phyloP scores from a whole-genome alignment of 2,329 filamentous ascomycete species.

The Botrytis medusae region DNA sequence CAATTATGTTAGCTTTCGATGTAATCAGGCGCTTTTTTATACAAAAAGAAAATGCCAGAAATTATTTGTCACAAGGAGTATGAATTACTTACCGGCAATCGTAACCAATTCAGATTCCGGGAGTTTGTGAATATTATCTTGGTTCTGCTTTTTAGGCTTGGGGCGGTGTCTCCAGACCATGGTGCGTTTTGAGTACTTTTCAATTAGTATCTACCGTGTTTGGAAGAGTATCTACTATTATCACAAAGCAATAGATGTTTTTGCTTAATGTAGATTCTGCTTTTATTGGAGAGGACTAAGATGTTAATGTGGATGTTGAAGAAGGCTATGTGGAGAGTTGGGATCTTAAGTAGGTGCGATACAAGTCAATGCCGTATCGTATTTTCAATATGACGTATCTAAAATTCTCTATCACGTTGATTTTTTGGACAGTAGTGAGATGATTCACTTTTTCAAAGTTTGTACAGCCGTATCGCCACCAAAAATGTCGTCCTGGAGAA shows the following conservation, averaged over 20 bases:
- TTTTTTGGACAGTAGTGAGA: no score
- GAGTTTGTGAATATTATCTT: not conserved
- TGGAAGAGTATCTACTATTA: not conserved
- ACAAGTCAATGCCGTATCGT: not conserved
- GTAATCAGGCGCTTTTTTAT: not conserved
- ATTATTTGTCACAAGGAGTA: no score
- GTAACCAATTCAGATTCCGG: not conserved
- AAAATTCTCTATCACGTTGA: not conserved
- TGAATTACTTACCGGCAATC: not conserved
- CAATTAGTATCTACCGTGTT: rapidly evolving
- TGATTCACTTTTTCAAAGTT: not conserved
- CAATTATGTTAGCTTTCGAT: not conserved
- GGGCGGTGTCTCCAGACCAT: not conserved
- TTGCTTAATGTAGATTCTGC: rapidly evolving
- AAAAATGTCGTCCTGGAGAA: no score
- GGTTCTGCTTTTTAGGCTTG: not conserved
- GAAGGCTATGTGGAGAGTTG: not conserved
- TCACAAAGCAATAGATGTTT: rapidly evolving
- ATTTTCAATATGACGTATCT: no score
- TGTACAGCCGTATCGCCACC: not conserved
- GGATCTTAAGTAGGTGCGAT: not conserved
- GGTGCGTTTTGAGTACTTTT: no score
- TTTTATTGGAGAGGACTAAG: not conserved
- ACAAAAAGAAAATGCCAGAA: not conserved
- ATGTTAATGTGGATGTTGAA: not conserved